Evolutionary conservation across 176 grass and related monocot genomes (phyloP).

Genomic region (Cenchrus fungigraminus): DNA sequence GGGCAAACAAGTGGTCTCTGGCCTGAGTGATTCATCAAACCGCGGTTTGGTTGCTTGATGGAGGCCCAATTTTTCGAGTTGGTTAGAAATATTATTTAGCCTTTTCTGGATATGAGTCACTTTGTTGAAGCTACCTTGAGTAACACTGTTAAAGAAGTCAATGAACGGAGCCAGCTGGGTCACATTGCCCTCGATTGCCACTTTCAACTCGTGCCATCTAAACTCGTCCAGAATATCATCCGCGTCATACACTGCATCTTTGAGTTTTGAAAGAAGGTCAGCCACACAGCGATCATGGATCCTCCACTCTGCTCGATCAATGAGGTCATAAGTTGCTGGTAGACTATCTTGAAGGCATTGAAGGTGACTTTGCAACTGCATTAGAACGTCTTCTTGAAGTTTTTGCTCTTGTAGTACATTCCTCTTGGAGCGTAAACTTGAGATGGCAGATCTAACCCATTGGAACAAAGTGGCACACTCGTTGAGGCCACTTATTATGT

Average conservation of each 20-base stretch:
- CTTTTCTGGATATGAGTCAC: background rate
- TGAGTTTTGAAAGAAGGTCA: background rate
- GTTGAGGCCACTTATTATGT: background rate
- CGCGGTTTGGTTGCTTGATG: background rate
- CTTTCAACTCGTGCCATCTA: background rate
- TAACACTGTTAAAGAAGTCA: background rate
- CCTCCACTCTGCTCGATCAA: slow-evolving; percentile 10
- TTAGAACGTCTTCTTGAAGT: background rate
- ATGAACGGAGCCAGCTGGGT: background rate
- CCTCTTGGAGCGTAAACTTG: background rate
- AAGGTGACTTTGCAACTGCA: background rate
- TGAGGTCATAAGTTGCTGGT: background rate
- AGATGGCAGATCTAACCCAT: background rate
- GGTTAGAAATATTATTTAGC: background rate
- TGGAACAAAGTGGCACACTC: background rate
- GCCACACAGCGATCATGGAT: background rate
- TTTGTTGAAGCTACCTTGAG: background rate
- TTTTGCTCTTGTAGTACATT: background rate
- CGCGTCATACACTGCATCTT: background rate
- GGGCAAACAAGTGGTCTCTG: background rate
- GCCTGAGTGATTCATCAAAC: slow-evolving; percentile 16
- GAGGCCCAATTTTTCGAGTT: background rate
- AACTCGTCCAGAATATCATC: slow-evolving; percentile 11
- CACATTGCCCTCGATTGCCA: background rate
- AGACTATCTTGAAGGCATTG: background rate